Base-by-base conservation (phyloP, 352 stramenopile species). In the Salisapilia sapeloensis region DNA sequence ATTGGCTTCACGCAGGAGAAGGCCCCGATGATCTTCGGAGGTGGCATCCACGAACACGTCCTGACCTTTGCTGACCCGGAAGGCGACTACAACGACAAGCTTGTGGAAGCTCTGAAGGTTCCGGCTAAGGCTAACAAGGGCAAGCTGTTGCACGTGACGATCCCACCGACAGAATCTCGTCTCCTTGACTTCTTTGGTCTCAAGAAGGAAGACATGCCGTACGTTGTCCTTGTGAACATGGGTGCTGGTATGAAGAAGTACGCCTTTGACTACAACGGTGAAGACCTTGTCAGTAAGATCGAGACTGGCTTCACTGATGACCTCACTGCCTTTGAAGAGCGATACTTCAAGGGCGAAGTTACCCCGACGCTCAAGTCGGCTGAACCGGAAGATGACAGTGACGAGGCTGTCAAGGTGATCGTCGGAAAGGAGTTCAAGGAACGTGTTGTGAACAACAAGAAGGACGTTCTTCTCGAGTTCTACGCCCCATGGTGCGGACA, bases 131-230 rank as follows among this genome's bases (percentile, higher is more conserved):
- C 55, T 29, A 77, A 75, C 60, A 87, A 89, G 72, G 79, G 82
- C 48, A 83, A 93, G 50, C 48, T 91, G 35, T 52, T 95, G 29
- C 78, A 93, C 60, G 71, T 96, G 11, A 54, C 90, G 35, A 75
- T 96, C 38, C 74, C 74, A 29, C 54, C 59, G 41, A 77, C 66
- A 14, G 84, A 97, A 60, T 69, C 66, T 24, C 81, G 81, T 29
- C 83, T 97, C 19, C 53, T 96, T 22, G 81, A 94, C 29, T 96
- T 94, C 74, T 97, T 97, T 40, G 84, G 76, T 39, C 47, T 96
- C 19, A 80, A 70, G 48, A 55, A 76, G 18, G 76, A 70, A 19
- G 67, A 93, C 41, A 50, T 96, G 31, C 90, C 90, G 17, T 57
- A 63, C 14, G 45, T 89, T 10, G 60, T 95, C 21, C 49, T 96